Evolutionary conservation across 441 rosid species (phyloP).

Genomic region (Cnidoscolus chayamansa): DNA sequence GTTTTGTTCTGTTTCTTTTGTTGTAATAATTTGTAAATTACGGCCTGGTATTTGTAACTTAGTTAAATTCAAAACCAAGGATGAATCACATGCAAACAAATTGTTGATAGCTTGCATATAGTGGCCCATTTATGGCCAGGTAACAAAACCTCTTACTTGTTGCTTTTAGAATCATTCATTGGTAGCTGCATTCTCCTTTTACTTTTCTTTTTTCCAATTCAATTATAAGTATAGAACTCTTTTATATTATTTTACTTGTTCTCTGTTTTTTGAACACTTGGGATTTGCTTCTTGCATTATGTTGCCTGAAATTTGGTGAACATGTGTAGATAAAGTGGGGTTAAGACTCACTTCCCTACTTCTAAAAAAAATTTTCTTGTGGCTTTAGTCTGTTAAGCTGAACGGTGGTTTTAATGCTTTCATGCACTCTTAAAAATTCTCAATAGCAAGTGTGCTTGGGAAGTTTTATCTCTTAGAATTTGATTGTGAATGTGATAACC

Average conservation of each 20-base stretch:
- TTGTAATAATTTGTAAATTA: not conserved
- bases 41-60: not conserved
- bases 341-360: not conserved
- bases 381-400: not conserved
- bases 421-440: not conserved
- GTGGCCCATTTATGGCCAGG: not conserved
- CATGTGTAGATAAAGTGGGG: not conserved
- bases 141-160: not conserved
- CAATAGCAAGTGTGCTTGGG: not conserved
- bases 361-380: not conserved
- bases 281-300: not conserved
- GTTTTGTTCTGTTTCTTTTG: not conserved
- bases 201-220: not conserved
- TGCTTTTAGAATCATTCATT: not conserved
- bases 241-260: not conserved
- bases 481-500: not conserved
- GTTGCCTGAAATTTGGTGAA: not conserved
- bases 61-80: not conserved
- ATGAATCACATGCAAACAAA: not conserved
- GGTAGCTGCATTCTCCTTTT: not conserved
- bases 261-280: not conserved
- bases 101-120: not conserved
- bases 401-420: not conserved
- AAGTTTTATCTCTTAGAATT: conserved; percentile 1
- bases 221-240: not conserved